A percentile compares a stretch with the other conserved stretches of the same genome.
Evolutionary conservation across 176 grass and related monocot genomes (phyloP).

Genomic region (Puccinellia tenuiflora): DNA sequence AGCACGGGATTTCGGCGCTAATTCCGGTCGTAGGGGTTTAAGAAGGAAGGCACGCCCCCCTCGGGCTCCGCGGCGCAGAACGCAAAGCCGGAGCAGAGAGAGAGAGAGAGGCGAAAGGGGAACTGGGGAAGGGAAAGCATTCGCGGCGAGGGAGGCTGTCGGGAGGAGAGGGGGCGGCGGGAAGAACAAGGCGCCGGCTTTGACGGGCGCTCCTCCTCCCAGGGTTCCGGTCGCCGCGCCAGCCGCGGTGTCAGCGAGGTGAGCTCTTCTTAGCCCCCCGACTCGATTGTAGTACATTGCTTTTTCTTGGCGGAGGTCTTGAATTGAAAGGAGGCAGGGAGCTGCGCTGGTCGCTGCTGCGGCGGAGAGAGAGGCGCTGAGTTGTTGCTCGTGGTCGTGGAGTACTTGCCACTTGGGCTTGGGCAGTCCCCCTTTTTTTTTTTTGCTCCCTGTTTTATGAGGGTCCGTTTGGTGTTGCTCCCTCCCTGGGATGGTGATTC

Average conservation of each 20-base stretch:
- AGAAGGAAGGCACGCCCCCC: background rate
- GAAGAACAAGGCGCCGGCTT: background rate
- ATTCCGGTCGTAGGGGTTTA: constrained; percentile 27
- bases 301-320: background rate
- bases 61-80: background rate
- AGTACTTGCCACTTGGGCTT: background rate
- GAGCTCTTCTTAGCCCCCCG: background rate
- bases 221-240: background rate
- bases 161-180: background rate
- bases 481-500: background rate
- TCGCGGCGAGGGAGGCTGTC: background rate
- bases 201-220: background rate
- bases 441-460: background rate
- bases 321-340: background rate
- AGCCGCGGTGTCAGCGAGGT: background rate
- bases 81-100: background rate
- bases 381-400: background rate
- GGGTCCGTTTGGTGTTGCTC: background rate
- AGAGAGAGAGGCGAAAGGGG: background rate
- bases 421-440: background rate
- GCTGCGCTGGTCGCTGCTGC: background rate
- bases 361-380: background rate
- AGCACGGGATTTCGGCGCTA: background rate
- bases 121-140: background rate
- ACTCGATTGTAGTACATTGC: background rate